Conservation (phyloP, 2,329 filamentous ascomycete species). For the Plenodomus biglobosus region DNA sequence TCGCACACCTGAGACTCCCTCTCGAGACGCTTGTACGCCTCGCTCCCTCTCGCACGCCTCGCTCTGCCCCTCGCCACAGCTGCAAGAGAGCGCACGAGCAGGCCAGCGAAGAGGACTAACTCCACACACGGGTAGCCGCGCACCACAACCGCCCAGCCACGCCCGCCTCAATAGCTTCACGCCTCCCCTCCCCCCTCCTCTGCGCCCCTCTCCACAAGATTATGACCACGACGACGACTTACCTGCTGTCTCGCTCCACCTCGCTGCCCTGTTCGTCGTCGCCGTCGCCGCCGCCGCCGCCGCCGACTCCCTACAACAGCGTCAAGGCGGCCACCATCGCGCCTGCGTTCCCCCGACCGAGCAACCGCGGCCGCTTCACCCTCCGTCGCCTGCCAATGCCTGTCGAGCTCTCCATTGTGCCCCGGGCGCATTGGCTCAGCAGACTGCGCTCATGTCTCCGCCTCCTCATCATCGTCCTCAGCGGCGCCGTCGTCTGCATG, state of each 20-base stretch:
- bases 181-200: too few relatives aligned
- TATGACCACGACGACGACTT: constrained; percentile 17
- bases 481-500: constrained; percentile 40
- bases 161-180: constrained; percentile 8
- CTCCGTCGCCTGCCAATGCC: constrained; percentile 26
- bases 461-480: constrained; percentile 42
- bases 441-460: constrained; percentile 41
- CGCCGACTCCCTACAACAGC: constrained; percentile 16
- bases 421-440: constrained; percentile 40
- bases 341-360: constrained; percentile 20
- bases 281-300: constrained; percentile 19
- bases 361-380: constrained; percentile 21
- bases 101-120: background rate
- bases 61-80: background rate
- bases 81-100: background rate
- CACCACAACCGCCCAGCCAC: background rate
- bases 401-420: constrained; percentile 29
- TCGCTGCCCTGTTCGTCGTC: constrained; percentile 5
- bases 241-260: constrained; percentile 11
- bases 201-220: too few relatives aligned
- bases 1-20: background rate
- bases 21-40: background rate
- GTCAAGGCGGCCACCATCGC: constrained; percentile 8
- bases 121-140: background rate
- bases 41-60: background rate